Percentiles rank a stretch among this genome's conserved stretches.
Conservation (phyloP, 352 stramenopile genomes). For the Globisporangium orthogonon region DNA sequence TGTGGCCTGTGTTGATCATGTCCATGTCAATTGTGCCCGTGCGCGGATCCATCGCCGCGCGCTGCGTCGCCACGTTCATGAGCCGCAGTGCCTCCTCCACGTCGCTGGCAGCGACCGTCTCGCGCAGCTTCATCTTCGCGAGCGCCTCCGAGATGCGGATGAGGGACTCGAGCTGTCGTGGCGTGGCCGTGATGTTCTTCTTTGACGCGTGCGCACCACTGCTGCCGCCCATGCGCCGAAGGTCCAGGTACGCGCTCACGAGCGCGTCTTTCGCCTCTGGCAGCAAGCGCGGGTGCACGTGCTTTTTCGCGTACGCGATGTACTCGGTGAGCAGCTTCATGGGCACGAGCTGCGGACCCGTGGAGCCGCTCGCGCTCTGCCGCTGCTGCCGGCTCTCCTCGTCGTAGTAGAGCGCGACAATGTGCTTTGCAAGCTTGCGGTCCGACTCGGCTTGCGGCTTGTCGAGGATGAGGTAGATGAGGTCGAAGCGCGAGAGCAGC, state of each 20-base stretch:
- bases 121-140: slow-evolving; percentile 91
- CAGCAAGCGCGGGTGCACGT: slow-evolving; percentile 89
- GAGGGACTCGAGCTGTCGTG: slow-evolving; percentile 96
- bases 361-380: slow-evolving; percentile 25
- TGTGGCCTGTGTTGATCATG: slow-evolving; percentile 96
- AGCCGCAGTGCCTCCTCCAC: slow-evolving; percentile 94
- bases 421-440: slow-evolving; percentile 93
- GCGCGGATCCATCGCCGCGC: slow-evolving; percentile 94
- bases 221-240: slow-evolving; percentile 65
- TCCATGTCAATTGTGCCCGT: slow-evolving; percentile 99
- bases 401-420: slow-evolving; percentile 96
- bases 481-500: slow-evolving; percentile 97
- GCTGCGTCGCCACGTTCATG: slow-evolving; percentile 97
- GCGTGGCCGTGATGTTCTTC: slow-evolving; percentile 98
- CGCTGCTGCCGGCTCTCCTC: slow-evolving; percentile 48
- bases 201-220: slow-evolving; percentile 30
- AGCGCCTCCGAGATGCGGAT: slow-evolving; percentile 98
- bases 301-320: slow-evolving; percentile 94
- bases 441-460: slow-evolving; percentile 93
- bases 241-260: slow-evolving; percentile 92
- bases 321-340: slow-evolving; percentile 92
- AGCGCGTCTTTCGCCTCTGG: slow-evolving; percentile 89
- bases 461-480: slow-evolving; percentile 99
- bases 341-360: slow-evolving; percentile 49
- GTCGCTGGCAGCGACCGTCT: slow-evolving; percentile 67